phyloP scores from a whole-genome alignment of 805 yeast genomes.

The Nakazawaea wickerhamii region DNA sequence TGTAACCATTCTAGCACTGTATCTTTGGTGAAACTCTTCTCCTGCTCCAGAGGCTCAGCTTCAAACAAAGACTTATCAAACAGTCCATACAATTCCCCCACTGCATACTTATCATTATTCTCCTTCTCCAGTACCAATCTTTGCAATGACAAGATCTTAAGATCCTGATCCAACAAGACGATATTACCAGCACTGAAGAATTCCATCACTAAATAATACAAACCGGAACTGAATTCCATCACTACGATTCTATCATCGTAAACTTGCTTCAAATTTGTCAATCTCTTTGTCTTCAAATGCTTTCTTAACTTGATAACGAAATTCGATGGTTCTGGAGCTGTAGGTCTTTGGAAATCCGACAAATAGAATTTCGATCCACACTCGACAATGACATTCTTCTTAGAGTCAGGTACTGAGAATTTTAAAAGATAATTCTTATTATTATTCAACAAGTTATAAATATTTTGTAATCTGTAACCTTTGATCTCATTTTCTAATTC shows the following conservation, averaged over 20 bases:
- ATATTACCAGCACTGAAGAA: constrained; percentile 95
- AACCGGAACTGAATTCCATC: constrained; percentile 78
- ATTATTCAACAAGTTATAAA: constrained; percentile 73
- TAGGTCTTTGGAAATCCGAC: constrained; percentile 76
- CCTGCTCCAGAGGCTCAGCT: constrained; percentile 10
- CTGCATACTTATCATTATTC: constrained; percentile 59
- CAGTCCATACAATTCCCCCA: constrained; percentile 64
- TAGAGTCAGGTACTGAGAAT: constrained; percentile 80
- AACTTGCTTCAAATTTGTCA: constrained; percentile 68
- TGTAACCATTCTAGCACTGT: constrained; percentile 36
- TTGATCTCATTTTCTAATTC: constrained; percentile 58
- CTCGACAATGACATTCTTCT: constrained; percentile 69
- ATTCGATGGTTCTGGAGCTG: constrained; percentile 76
- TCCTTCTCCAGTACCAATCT: constrained; percentile 74
- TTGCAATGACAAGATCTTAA: constrained; percentile 66
- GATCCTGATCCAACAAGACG: constrained; percentile 63
- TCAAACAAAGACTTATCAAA: constrained; percentile 50
- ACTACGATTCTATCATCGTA: constrained; percentile 81
- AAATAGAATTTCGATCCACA: constrained; percentile 79
- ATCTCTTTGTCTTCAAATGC: constrained; percentile 74
- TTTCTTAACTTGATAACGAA: constrained; percentile 85
- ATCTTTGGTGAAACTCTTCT: constrained; percentile 23
- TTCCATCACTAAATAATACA: constrained; percentile 73
- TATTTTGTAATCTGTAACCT: constrained; percentile 73
- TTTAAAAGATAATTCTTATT: constrained; percentile 70